Base-by-base conservation (phyloP, 1,284 basidiomycete genomes). In the Cryptococcus sp. region DNA sequence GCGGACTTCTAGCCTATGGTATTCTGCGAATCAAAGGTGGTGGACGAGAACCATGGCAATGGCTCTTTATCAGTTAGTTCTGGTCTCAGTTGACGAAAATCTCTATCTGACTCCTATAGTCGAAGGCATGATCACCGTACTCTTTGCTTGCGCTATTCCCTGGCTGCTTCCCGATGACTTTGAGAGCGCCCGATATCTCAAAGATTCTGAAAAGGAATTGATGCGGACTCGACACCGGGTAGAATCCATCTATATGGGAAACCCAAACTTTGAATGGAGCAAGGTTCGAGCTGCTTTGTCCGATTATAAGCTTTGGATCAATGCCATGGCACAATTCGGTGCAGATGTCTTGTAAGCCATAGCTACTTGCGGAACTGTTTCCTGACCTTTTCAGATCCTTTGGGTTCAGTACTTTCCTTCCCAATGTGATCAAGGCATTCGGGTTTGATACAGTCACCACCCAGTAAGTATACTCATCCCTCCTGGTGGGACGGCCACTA, bases 1-100 rank as follows among this genome's bases (percentile, higher is more conserved):
- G 68, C 15, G 62, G 66, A 37, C 50, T 60, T 8, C 51, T 62
- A 4, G 60, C 64, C 1, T 58, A 57, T 37, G 64, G 57, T 13
- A 60, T 65, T 30, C 49, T 61, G 6, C 57, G n/a, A 41, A 41
- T 41, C 10, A n/a, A 41, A 10, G 38, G 38, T n/a, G 10, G n/a
- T 10, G 38, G 38, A 10, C 38, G 10, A 10, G 38, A 41, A 41
- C 10, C 10, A n/a, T 41, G 38, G 38, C 38, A n/a, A 41, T 41
- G 38, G 38, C 38, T 41, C n/a, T 41, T 10, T n/a, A 41, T 41
- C 38, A 41, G 23, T 23, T 23, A 23, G 23, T 23, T 23, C 23
- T 23, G 23, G 23, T 23, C 23, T 23, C 23, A 23, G 23, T 23
- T 23, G 23, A 23, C 23, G 23, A 23, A 23, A 23, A 23, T 23